Base-by-base conservation (phyloP, 1,139 yeast species). In the Magnusiomyces ingens region DNA sequence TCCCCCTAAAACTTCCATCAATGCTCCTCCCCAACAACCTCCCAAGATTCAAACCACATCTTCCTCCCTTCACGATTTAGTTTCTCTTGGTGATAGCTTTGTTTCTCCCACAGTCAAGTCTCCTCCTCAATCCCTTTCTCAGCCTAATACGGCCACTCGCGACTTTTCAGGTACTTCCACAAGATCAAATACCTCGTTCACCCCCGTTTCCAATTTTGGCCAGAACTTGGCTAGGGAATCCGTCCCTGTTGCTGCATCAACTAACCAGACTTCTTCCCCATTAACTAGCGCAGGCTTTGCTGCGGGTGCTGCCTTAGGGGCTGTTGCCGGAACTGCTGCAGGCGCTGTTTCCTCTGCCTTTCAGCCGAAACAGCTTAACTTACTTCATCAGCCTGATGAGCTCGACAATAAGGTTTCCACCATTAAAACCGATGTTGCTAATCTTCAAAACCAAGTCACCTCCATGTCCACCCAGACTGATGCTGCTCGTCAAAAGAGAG, bases 391-490 rank as follows among this genome's bases (percentile, higher is more conserved):
- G 57, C 64, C 76, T 1, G 72, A 67, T 1, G 83, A 77, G 52
- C 75, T 81, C 3, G 79, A 89, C 0, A 81, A 83, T 26, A 82
- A 85, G 64, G 73, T 89, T 50, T 82, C 95, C 0, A 80, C 80
- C 58, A 91, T 95, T 2, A 82, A 94, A 15, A 80, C 93, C 2
- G 96, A 89, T 61, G 78, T 88, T 67, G 96, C 96, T 17, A 89
- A 91, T 62, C 76, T 86, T 49, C 85, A 95, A 1, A 88, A 85
- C 63, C 96, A 91, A 71, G 83, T 89, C 57, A 82, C 82, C 57
- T 85, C 96, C 0, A 75, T 90, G 59, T 78, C 90, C 1, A 71
- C 78, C 19, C 96, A 91, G 70, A 86, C 95, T 1, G 75, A 85
- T 0, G 78, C 76, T 17, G 75, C 87, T 37, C 83, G 82, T 58